Base-by-base conservation (phyloP, 2,329 filamentous ascomycete species). In the Chaetomiaceae sp. region DNA sequence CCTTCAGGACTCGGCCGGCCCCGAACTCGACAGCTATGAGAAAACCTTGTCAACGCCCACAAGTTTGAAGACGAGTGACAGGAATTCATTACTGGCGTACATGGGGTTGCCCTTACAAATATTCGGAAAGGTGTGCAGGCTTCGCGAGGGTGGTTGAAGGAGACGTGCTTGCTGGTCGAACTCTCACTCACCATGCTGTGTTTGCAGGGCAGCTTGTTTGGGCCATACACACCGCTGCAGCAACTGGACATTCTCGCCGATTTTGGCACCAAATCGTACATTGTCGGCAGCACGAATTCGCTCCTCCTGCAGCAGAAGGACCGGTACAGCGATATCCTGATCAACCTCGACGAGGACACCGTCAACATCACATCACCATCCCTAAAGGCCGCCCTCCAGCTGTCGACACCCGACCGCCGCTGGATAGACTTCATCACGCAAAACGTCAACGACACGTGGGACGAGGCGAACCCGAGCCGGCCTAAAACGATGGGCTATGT, bases 341-440 rank as follows among this genome's bases (percentile, higher is more conserved):
- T 98, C 62, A 96, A 98, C 62, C 81, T 98, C 17, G 93, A 98
- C 63, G 90, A 96, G 53, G 80, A 85, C 55, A 86, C 80, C 2
- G 82, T 97, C 57, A 91, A 81, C 58, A 87, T 96, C 53, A 86
- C 85, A 0, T 95, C 89, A 0, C 70, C 84, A 2, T 86, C 88
- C 5, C 73, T 98, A 12, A 83, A 85, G 39, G 70, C 75, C 30
- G 89, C 89, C 1, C 73, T 97, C 5, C 68, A 79, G 1, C 78
- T 98, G 2, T 93, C 93, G 0, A 83, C 83, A 9, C 86, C 93
- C 1, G 93, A 98, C 62, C 79, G 93, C 49, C 78, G 93, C 47
- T 98, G 93, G 91, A 96, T 98, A 56, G 93, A 98, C 67, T 90
- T 89, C 58, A 76, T 98, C 44, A 94, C 89, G 0, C 88, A 95